Percentiles rank a stretch among this genome's conserved stretches.
Evolutionary conservation across 2,329 filamentous ascomycete species (phyloP).

Genomic region (Ilyonectria destructans): DNA sequence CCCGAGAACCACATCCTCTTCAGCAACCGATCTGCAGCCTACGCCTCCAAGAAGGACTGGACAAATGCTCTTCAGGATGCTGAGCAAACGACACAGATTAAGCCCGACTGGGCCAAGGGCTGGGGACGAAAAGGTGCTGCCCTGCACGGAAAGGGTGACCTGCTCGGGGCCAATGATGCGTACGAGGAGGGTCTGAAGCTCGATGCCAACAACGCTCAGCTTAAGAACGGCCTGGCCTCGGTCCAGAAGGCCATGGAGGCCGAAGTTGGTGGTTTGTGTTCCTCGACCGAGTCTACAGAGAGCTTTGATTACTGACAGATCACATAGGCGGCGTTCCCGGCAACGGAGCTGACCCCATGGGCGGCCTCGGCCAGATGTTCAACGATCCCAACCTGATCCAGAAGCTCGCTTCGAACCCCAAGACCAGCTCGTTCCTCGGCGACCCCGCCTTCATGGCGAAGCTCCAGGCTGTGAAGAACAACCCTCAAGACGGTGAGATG

Average conservation of each 20-base stretch:
- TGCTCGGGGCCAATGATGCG: conserved; percentile 88
- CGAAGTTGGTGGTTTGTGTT: conserved; percentile 54
- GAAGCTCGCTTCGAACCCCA: conserved; percentile 95
- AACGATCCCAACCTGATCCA: conserved; percentile 90
- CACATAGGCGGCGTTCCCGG: conserved; percentile 58
- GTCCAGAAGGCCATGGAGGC: conserved; percentile 90
- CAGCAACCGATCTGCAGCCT: conserved; percentile 92
- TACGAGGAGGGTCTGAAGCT: conserved; percentile 96
- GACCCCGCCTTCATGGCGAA: conserved; percentile 93
- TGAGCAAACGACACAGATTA: conserved; percentile 92
- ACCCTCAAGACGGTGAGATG: conserved; percentile 84
- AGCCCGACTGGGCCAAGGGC: conserved; percentile 98
- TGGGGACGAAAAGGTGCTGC: conserved; percentile 95
- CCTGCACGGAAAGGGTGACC: conserved; percentile 88
- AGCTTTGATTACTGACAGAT: conserved; percentile 21
- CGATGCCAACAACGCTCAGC: conserved; percentile 91
- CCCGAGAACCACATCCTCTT: conserved; percentile 96
- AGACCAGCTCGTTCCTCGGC: conserved; percentile 86
- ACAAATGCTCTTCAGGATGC: conserved; percentile 89
- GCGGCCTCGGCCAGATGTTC: conserved; percentile 92
- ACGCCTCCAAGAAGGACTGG: conserved; percentile 93
- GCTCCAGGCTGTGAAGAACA: conserved; percentile 84
- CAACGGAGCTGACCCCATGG: conserved; percentile 70
- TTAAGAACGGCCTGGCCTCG: conserved; percentile 88
- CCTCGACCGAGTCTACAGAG: neutral